These are phyloP conservation scores for Metschnikowia arizonensis DNA, from an alignment of 805 yeast genomes.

Conservation along the genomic window DNA sequence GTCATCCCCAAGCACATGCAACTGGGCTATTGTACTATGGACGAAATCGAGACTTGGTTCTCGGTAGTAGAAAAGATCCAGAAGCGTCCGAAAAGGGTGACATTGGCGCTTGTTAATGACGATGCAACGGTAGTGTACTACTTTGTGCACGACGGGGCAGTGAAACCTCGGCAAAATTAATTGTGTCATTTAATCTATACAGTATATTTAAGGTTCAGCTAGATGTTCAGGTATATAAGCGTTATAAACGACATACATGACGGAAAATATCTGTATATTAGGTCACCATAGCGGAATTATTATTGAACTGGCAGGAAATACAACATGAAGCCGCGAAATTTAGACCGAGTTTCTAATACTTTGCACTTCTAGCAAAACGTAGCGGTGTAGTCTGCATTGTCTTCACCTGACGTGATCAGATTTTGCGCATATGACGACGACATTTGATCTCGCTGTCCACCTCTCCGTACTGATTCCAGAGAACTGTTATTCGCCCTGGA, in stretches of 20 bases:
- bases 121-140: slow-evolving; percentile 75
- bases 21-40: slow-evolving; percentile 30
- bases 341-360: too few relatives aligned
- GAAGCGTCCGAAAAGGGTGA: slow-evolving; percentile 41
- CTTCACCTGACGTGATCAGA: not conserved
- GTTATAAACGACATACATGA: not conserved
- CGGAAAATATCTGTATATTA: not conserved
- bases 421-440: not conserved
- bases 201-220: not conserved
- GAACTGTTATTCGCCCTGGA: not conserved
- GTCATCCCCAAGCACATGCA: slow-evolving; percentile 35
- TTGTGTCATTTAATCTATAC: not conserved
- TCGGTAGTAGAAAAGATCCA: slow-evolving; percentile 18
- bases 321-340: not conserved
- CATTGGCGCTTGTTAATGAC: slow-evolving; percentile 53
- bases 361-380: not conserved
- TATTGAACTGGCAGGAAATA: too few relatives aligned
- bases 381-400: not conserved
- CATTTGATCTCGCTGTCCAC: not conserved
- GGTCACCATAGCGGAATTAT: not conserved
- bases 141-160: slow-evolving; percentile 61
- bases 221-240: slow-evolving; percentile 1
- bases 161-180: slow-evolving; percentile 56
- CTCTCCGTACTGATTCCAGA: slow-evolving; percentile 1
- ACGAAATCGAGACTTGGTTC: slow-evolving; percentile 41